phyloP scores from a whole-genome alignment of 164 flowering plant species.

The Umbilicus rupestris region DNA sequence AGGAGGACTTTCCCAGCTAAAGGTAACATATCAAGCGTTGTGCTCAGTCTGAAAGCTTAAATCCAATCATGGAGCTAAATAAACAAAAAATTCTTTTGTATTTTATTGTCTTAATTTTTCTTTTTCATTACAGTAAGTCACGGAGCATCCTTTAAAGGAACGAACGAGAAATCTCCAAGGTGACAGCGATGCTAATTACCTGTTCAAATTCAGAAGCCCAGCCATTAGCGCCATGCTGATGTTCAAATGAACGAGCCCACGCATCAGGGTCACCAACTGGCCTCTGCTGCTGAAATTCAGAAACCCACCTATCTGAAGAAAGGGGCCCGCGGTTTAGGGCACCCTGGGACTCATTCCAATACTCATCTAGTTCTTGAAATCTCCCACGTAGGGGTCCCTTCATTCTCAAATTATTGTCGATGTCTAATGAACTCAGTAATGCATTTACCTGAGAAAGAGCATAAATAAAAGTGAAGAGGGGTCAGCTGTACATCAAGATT shows the following conservation, averaged over 20 bases:
- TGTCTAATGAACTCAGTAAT: conserved; percentile 68
- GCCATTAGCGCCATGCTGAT: conserved; percentile 70
- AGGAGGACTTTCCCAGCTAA: too few relatives aligned
- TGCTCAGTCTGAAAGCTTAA: background rate
- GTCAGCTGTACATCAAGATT: background rate
- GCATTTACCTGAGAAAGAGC: conserved; percentile 59
- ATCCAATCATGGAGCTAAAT: background rate
- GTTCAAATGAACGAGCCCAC: conserved; percentile 79
- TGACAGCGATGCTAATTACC: conserved; percentile 22
- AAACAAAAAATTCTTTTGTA: background rate
- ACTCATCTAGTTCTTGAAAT: conserved; percentile 64
- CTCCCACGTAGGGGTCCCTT: conserved; percentile 39
- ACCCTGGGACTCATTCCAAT: conserved; percentile 89
- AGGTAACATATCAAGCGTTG: too few relatives aligned
- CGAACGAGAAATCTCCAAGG: background rate
- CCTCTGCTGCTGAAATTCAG: conserved; percentile 49
- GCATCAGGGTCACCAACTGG: conserved; percentile 40
- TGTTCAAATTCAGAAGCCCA: conserved; percentile 96
- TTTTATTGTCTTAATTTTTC: background rate
- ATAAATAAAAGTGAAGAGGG: background rate
- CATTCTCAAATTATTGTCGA: conserved; percentile 48
- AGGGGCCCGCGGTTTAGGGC: conserved; percentile 22
- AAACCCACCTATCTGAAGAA: conserved; percentile 59
- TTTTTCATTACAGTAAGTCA: background rate
- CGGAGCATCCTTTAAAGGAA: background rate